Evolutionary conservation across 2,329 filamentous ascomycete species (phyloP).

Genomic region (Dothideomycetes sp.): DNA sequence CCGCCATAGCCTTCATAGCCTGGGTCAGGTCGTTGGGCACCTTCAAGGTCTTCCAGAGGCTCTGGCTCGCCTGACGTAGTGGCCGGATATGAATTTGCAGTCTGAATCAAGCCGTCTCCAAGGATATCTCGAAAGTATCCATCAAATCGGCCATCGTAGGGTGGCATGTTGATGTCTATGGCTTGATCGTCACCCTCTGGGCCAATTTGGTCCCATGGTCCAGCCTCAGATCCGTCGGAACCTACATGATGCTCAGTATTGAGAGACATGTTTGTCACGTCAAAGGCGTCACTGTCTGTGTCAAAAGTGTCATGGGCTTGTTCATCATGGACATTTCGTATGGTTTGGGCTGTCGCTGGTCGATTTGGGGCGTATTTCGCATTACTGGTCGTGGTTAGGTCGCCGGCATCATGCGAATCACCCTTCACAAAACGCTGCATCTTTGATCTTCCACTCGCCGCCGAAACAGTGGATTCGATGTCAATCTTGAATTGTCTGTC

Average conservation of each 20-base stretch:
- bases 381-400: no score
- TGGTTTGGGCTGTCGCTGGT: conserved; percentile 12
- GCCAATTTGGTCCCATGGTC: no score
- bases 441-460: no score
- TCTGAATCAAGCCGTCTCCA: no score
- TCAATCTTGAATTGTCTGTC: no score
- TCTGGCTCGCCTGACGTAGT: conserved; percentile 26
- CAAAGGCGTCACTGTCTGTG: conserved; percentile 31
- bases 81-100: conserved; percentile 26
- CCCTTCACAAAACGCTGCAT: neutral
- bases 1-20: no score
- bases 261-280: conserved; percentile 23
- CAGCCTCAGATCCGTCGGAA: conserved; percentile 12
- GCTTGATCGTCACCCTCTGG: no score
- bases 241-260: conserved; percentile 3
- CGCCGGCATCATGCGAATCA: neutral
- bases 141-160: no score
- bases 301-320: conserved; percentile 23
- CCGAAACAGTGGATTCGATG: no score
- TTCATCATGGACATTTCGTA: neutral
- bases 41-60: neutral
- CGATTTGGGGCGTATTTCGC: neutral
- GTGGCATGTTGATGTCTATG: no score
- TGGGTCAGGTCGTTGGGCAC: no score
- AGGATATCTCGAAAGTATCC: no score